Evolutionary conservation across 108 stramenopile genomes (phyloP).

Genomic region (Fistulifera solaris): DNA sequence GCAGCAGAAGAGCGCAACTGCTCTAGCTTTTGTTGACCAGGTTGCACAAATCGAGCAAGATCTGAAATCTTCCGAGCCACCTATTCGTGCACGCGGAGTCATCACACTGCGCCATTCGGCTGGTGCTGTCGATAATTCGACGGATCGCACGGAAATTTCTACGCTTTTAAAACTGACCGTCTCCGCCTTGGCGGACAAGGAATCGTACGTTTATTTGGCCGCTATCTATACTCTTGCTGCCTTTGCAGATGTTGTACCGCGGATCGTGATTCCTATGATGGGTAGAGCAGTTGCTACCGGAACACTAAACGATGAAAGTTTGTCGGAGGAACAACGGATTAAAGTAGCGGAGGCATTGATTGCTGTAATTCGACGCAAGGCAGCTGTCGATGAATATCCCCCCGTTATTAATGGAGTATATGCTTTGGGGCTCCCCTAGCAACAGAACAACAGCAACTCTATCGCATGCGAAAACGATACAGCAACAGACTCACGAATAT

Average conservation of each 20-base stretch:
- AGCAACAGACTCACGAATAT: slow-evolving; percentile 46
- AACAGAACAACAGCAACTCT: neutral
- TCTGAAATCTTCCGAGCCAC: slow-evolving; percentile 53
- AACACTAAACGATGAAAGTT: slow-evolving; percentile 1
- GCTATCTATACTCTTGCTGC: slow-evolving; percentile 73
- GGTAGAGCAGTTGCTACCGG: slow-evolving; percentile 29
- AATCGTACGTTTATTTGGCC: slow-evolving; percentile 85
- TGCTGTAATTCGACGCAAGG: slow-evolving; percentile 61
- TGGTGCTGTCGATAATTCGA: neutral
- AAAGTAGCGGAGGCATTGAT: slow-evolving; percentile 71
- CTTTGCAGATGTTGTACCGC: slow-evolving; percentile 48
- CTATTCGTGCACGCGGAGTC: slow-evolving; percentile 69
- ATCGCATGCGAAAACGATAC: slow-evolving; percentile 15
- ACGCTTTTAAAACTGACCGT: slow-evolving; percentile 32
- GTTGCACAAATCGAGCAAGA: slow-evolving; percentile 25
- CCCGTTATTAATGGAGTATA: slow-evolving; percentile 30
- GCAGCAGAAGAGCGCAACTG: neutral
- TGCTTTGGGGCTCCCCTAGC: slow-evolving; percentile 34
- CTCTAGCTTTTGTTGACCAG: neutral
- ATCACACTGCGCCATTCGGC: slow-evolving; percentile 36
- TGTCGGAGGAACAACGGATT: slow-evolving; percentile 48
- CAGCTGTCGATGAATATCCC: slow-evolving; percentile 37
- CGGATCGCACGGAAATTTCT: neutral
- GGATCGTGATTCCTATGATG: slow-evolving; percentile 39
- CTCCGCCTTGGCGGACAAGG: slow-evolving; percentile 50